Percentiles rank a stretch among this genome's conserved stretches.
These are phyloP conservation scores for Bipolaris sorokiniana DNA, from an alignment of 2,329 filamentous ascomycete genomes.

Conservation along the genomic window DNA sequence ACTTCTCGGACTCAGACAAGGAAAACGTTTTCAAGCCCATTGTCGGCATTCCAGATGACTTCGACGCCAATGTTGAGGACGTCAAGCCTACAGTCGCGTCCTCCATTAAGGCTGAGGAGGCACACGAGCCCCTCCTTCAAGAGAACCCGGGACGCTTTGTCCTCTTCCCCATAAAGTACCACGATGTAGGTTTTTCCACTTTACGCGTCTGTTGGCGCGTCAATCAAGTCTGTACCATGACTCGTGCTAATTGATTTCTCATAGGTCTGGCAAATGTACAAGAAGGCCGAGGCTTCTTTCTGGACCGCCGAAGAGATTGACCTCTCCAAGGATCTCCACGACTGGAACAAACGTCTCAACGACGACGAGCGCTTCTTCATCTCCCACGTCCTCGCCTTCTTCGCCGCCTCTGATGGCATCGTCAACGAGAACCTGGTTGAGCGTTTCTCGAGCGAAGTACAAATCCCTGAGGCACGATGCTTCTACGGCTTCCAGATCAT, in stretches of 20 bases:
- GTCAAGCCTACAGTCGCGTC: slow-evolving; percentile 61
- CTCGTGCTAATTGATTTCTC: slow-evolving; percentile 37
- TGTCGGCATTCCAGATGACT: slow-evolving; percentile 56
- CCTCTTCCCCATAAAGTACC: slow-evolving; percentile 98
- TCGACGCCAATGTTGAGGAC: slow-evolving; percentile 44
- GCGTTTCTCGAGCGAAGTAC: slow-evolving; percentile 95
- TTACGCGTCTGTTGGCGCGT: slow-evolving; percentile 67
- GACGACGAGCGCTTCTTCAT: slow-evolving; percentile 98
- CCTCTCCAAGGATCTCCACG: slow-evolving; percentile 96
- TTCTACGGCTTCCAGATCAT: slow-evolving; percentile 99
- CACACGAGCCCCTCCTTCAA: slow-evolving; percentile 86
- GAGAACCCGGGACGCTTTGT: slow-evolving; percentile 98
- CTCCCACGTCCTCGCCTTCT: slow-evolving; percentile 98
- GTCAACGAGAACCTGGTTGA: slow-evolving; percentile 99
- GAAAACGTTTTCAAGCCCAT: slow-evolving; percentile 74
- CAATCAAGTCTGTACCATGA: slow-evolving; percentile 39
- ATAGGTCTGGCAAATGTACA: slow-evolving; percentile 99
- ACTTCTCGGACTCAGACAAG: slow-evolving; percentile 75
- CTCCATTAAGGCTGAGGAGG: slow-evolving; percentile 69
- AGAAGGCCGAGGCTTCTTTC: slow-evolving; percentile 99
- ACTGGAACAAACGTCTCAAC: slow-evolving; percentile 98
- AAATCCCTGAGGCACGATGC: slow-evolving; percentile 96
- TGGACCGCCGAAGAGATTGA: slow-evolving; percentile 99
- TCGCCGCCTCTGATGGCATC: slow-evolving; percentile 97
- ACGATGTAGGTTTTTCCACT: slow-evolving; percentile 74